Percentiles rank a stretch among this genome's conserved stretches.
These are phyloP conservation scores for Rhynchospora breviuscula DNA, from an alignment of 176 grass and related monocot genomes.

Conservation along the genomic window DNA sequence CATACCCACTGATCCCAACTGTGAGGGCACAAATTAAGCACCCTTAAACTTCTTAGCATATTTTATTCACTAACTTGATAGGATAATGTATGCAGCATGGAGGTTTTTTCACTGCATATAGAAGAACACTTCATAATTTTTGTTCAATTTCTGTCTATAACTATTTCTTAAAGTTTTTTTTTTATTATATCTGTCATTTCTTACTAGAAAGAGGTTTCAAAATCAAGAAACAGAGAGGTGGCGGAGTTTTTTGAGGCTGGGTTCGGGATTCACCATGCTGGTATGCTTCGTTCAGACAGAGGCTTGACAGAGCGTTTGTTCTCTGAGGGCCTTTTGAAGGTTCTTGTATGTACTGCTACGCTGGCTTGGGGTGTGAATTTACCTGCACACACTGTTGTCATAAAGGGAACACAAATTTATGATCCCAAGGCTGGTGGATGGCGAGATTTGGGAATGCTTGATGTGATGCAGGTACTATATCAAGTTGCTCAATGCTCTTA, in stretches of 20 bases:
- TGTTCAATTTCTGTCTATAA: not conserved
- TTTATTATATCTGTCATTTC: slow-evolving; percentile 17
- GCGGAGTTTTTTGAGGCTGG: slow-evolving; percentile 86
- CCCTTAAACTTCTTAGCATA: not conserved
- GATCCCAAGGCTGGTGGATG: slow-evolving; percentile 95
- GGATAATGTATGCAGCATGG: not conserved
- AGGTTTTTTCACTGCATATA: not conserved
- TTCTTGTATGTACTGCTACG: slow-evolving; percentile 98
- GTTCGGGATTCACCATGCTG: slow-evolving; percentile 96
- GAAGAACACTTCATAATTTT: not conserved
- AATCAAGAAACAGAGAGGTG: slow-evolving; percentile 90
- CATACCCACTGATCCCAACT: not conserved
- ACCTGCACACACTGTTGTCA: slow-evolving; percentile 95
- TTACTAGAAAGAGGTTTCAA: slow-evolving; percentile 80
- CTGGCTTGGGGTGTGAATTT: slow-evolving; percentile 98
- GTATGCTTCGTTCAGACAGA: slow-evolving; percentile 93
- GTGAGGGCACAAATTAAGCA: not conserved
- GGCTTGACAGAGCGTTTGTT: slow-evolving; percentile 83
- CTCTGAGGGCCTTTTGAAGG: slow-evolving; percentile 79
- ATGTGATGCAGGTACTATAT: slow-evolving; percentile 86
- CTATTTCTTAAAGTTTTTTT: not conserved
- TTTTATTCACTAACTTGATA: not conserved
- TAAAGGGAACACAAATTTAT: slow-evolving; percentile 98
- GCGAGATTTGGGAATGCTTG: slow-evolving; percentile 95
- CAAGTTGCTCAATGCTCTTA: not conserved